Base-by-base conservation (phyloP, 2,329 filamentous ascomycete genomes). In the Fusarium pseudoanthophilum region DNA sequence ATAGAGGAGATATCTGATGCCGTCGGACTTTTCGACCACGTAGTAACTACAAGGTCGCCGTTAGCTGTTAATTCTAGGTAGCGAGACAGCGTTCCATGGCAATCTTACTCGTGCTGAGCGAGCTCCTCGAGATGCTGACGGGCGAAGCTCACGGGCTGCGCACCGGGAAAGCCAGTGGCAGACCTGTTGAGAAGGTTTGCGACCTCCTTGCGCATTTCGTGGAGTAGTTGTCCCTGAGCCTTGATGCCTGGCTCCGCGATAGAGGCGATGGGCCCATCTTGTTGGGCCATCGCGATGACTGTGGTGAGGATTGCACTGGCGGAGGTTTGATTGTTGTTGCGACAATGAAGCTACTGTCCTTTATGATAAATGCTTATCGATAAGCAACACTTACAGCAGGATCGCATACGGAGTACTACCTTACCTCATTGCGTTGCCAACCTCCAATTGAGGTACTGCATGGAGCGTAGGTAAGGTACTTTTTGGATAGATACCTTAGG, bases 1-100 rank as follows among this genome's bases (percentile, higher is more conserved):
- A 85, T 97, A 98, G 73, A 99, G 89, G n/a, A 99, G 89, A 82
- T 97, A 98, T 72, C 96, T 91, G 72, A 98, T 94, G 61, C 96
- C 96, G 80, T 99, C 96, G 2, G 95, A 97, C 85, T 99, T 99
- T 84, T 99, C 96, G 86, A 95, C 98, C 73, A 99, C 93, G 81
- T 95, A 99, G 85, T 98, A 99, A 83, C 91, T 92, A 70, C 58
- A 46, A 46, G 28, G 21, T 20, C 26, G 32, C 34, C 75, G 69
- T 68, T 49, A 75, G 59, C 43, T 48, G 34, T 8, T 4, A 24
- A 24, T 24, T 3, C 32, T 11, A 32, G 15, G 7, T 39, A 16
- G 39, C n/a, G 40, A 20, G 18, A 32, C 21, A 49, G n/a, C 39
- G n/a, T 13, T 11, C 16, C 21, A 55, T 60, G 15, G 18, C 15